phyloP scores from a whole-genome alignment of 2,329 filamentous ascomycete species.

The Albifimbria verrucaria region DNA sequence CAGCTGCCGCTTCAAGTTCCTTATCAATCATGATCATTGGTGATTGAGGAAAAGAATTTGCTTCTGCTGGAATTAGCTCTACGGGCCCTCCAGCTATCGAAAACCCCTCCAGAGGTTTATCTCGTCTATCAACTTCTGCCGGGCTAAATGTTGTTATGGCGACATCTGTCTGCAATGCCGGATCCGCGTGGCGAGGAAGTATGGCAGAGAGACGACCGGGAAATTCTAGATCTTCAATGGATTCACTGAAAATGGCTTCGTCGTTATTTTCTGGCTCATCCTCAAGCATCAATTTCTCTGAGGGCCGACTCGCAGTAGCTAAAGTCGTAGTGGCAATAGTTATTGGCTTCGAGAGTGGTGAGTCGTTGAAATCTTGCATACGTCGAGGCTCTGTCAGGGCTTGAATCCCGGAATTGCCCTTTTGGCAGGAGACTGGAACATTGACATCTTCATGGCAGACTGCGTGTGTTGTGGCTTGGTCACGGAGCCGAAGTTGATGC shows the following conservation, averaged over 20 bases:
- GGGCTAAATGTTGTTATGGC: conserved; percentile 3
- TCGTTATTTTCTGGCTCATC: conserved; percentile 22
- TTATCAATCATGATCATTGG: conserved; percentile 1
- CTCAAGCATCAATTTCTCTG: conserved; percentile 34
- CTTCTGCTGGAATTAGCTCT: too few species aligned
- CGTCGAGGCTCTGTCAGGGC: conserved; percentile 25
- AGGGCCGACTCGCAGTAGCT: conserved; percentile 22
- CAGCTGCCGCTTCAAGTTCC: neutral
- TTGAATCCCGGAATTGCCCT: conserved; percentile 33
- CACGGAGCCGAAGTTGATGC: conserved; percentile 23
- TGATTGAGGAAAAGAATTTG: conserved; percentile 8
- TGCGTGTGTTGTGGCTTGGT: conserved; percentile 24
- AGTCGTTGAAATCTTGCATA: conserved; percentile 20
- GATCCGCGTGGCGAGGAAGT: conserved; percentile 40
- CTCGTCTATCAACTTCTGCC: neutral
- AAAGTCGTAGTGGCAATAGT: conserved; percentile 27
- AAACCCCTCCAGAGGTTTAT: neutral
- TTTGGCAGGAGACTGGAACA: conserved; percentile 53
- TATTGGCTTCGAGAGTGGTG: conserved; percentile 34
- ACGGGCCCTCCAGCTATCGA: neutral
- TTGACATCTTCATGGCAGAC: conserved; percentile 42
- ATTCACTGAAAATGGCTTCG: conserved; percentile 29
- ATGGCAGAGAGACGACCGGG: conserved; percentile 44
- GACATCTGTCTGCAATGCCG: conserved; percentile 29
- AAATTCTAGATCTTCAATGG: conserved; percentile 35